Conservation (phyloP, 345 rosid genomes). For the Camelina laxa region DNA sequence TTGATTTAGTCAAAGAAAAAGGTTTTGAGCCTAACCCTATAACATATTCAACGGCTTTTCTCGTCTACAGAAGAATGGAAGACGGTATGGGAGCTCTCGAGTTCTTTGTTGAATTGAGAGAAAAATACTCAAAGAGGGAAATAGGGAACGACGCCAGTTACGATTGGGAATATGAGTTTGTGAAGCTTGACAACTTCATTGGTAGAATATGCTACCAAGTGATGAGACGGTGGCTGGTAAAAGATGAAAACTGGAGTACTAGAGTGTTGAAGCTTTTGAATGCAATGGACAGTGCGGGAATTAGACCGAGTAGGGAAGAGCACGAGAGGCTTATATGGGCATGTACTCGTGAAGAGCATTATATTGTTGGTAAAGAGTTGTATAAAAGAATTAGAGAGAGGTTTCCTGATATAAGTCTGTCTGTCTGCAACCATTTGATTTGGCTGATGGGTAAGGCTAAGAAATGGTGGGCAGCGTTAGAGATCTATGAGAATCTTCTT, state of each 20-base stretch:
- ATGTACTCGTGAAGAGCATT: constrained; percentile 80
- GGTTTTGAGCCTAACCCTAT: constrained; percentile 72
- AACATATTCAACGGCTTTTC: constrained; percentile 79
- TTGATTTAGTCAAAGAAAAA: constrained; percentile 60
- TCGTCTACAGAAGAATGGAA: constrained; percentile 78
- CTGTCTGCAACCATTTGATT: constrained; percentile 94
- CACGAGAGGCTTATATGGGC: constrained; percentile 92
- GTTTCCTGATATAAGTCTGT: constrained; percentile 62
- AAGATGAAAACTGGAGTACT: constrained; percentile 53
- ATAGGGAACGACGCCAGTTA: constrained; percentile 49
- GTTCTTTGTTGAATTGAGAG: constrained; percentile 68
- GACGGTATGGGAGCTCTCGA: constrained; percentile 79
- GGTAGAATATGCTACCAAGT: constrained; percentile 81
- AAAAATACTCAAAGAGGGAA: constrained; percentile 62
- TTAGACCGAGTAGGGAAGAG: constrained; percentile 62
- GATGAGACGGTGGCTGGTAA: constrained; percentile 84
- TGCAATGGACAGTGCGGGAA: constrained; percentile 68
- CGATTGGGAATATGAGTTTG: constrained; percentile 69
- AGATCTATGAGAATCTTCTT: constrained; percentile 87
- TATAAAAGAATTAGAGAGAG: constrained; percentile 73
- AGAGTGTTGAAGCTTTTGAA: constrained; percentile 68
- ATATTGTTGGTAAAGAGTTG: constrained; percentile 70
- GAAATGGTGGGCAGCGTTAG: constrained; percentile 99
- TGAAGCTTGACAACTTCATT: constrained; percentile 66
- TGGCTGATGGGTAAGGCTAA: constrained; percentile 96